These are phyloP conservation scores for Hyaloscypha bicolor DNA, from an alignment of 495 filamentous ascomycete species.

Conservation along the genomic window DNA sequence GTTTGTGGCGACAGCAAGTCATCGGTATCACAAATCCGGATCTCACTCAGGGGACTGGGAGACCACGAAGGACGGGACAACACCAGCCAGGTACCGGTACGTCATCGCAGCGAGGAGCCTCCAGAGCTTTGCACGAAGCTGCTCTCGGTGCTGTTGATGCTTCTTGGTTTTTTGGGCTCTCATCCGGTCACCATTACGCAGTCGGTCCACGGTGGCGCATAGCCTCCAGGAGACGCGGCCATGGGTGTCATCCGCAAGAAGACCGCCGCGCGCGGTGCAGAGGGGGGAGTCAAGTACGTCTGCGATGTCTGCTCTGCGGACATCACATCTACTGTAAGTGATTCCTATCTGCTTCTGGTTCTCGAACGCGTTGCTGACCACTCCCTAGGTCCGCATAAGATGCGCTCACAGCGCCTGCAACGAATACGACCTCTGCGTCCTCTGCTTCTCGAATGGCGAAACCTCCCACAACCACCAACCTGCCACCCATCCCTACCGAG, in stretches of 20 bases:
- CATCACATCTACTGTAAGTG: constrained; percentile 88
- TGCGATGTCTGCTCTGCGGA: constrained; percentile 96
- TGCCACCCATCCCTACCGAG: constrained; percentile 79
- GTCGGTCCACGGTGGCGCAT: not conserved
- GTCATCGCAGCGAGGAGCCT: not conserved
- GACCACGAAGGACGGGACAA: not conserved
- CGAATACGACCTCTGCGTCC: constrained; percentile 96
- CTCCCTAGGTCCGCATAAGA: constrained; percentile 81
- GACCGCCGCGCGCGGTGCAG: constrained; percentile 82
- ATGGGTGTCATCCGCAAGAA: constrained; percentile 99
- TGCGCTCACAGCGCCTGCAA: constrained; percentile 81
- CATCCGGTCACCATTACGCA: not conserved
- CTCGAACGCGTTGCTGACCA: not conserved
- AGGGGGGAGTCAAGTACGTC: constrained; percentile 91
- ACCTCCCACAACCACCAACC: constrained; percentile 82
- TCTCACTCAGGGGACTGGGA: not conserved
- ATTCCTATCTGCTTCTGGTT: not conserved
- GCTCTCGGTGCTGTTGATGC: not conserved
- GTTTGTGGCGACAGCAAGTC: not conserved
- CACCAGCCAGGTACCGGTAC: not conserved
- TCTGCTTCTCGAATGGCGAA: constrained; percentile 84
- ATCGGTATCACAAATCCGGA: constrained; percentile 1
- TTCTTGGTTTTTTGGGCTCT: not conserved
- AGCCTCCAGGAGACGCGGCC: not conserved
- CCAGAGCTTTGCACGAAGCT: not conserved